These are phyloP conservation scores for Torulaspora franciscae DNA, from an alignment of 805 yeast genomes.

Conservation along the genomic window DNA sequence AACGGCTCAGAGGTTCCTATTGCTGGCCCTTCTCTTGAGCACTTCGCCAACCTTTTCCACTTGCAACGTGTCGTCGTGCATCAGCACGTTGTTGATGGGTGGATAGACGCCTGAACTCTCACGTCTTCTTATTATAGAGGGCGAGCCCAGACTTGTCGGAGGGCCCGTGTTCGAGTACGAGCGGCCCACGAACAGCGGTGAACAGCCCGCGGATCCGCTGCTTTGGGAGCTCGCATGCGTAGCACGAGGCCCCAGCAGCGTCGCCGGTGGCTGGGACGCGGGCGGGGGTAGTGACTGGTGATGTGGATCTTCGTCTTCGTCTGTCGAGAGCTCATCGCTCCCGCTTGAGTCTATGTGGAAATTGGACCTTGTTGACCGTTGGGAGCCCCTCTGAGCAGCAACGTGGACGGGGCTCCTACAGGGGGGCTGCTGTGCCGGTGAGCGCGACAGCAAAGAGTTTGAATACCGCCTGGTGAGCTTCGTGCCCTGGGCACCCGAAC, in stretches of 20 bases:
- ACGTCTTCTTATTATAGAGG: constrained; percentile 13
- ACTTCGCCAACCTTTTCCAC: constrained; percentile 26
- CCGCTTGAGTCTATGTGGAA: constrained; percentile 31
- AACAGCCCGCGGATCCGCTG: constrained; percentile 14
- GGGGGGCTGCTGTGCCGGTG: constrained; percentile 8
- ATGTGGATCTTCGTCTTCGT: constrained; percentile 23
- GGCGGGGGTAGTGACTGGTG: constrained; percentile 9
- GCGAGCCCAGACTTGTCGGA: constrained; percentile 7
- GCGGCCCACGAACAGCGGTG: constrained; percentile 15
- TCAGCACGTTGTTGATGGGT: constrained; percentile 17
- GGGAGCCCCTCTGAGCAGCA: background rate
- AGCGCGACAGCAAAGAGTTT: constrained; percentile 6
- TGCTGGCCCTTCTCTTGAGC: constrained; percentile 22
- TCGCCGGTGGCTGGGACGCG: constrained; percentile 7
- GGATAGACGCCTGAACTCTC: constrained; percentile 11
- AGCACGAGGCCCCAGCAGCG: constrained; percentile 17
- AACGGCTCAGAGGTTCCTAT: background rate
- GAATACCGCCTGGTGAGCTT: constrained; percentile 15
- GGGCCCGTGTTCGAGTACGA: constrained; percentile 20
- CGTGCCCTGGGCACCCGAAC: constrained; percentile 7
- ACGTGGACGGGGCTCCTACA: constrained; percentile 4
- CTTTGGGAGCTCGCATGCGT: constrained; percentile 21
- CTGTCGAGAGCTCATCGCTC: constrained; percentile 27
- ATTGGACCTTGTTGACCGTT: constrained; percentile 11
- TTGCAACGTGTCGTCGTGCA: constrained; percentile 23